Evolutionary conservation across 192 early-diverging fungal species (phyloP).

Genomic region (Phlyctochytrium arcticum): DNA sequence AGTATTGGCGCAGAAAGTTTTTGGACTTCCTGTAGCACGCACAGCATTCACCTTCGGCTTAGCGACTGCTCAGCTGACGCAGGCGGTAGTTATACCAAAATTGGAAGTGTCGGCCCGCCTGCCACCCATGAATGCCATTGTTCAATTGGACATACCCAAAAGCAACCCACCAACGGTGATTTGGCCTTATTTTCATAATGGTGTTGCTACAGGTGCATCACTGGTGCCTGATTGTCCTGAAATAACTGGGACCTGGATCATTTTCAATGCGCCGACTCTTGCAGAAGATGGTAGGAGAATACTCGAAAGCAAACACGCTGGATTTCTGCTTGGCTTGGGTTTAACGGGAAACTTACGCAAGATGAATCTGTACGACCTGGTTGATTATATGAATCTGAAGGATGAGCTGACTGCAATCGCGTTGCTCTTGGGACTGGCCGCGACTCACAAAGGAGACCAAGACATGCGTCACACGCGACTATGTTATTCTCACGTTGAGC

Average conservation of each 20-base stretch:
- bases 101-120: constrained; percentile 61
- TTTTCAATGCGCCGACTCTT: constrained; percentile 55
- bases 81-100: constrained; percentile 52
- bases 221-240: constrained; percentile 52
- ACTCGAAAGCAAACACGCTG: constrained; percentile 64
- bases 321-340: constrained; percentile 75
- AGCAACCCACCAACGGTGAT: constrained; percentile 45
- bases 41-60: constrained; percentile 67
- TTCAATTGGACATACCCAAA: constrained; percentile 42
- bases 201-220: constrained; percentile 72
- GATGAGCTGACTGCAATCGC: constrained; percentile 68
- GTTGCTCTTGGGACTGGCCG: constrained; percentile 69
- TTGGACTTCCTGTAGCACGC: constrained; percentile 66
- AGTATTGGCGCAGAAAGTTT: constrained; percentile 43
- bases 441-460: constrained; percentile 65
- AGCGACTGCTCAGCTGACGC: constrained; percentile 43
- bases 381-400: constrained; percentile 64
- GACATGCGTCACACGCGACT: constrained; percentile 62
- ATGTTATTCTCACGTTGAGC: constrained; percentile 41
- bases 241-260: constrained; percentile 75
- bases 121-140: constrained; percentile 55
- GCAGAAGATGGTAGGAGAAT: constrained; percentile 24
- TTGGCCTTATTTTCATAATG: constrained; percentile 90
- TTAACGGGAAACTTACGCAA: constrained; percentile 69
- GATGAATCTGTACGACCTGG: constrained; percentile 58